Evolutionary conservation across 2,329 filamentous ascomycete species (phyloP).

Genomic region (Pestalotiopsis sp.): DNA sequence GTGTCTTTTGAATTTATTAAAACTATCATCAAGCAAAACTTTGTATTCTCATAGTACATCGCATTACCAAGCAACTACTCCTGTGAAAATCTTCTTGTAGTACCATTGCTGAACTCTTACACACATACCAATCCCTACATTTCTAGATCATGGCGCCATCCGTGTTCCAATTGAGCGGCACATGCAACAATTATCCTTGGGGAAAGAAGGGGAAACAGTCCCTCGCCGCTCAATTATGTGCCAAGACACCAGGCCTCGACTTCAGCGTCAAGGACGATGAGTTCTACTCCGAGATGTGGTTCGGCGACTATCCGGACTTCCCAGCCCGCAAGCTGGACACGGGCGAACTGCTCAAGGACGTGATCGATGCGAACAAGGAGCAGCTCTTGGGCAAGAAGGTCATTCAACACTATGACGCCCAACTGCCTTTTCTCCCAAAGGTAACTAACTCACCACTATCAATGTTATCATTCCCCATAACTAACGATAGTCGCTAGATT

Average conservation of each 20-base stretch:
- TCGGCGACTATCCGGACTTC: constrained; percentile 74
- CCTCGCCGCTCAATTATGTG: constrained; percentile 65
- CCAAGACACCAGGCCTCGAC: constrained; percentile 63
- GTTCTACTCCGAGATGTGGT: constrained; percentile 71
- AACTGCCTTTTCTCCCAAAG: constrained; percentile 75
- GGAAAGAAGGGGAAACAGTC: constrained; percentile 69
- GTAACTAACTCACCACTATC: background rate
- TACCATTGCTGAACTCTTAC: too few species aligned
- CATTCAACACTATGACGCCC: constrained; percentile 61
- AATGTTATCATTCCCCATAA: too few species aligned
- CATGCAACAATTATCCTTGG: constrained; percentile 68
- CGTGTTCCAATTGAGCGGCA: constrained; percentile 49
- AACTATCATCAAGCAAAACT: background rate
- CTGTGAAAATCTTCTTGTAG: too few species aligned
- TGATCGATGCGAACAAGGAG: constrained; percentile 63
- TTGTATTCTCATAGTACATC: too few species aligned
- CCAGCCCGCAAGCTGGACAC: constrained; percentile 66
- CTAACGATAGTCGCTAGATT: constrained; percentile 53
- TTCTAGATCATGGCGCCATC: constrained; percentile 23
- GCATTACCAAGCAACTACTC: too few species aligned
- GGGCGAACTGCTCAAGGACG: constrained; percentile 65
- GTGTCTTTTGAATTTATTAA: background rate
- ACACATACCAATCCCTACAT: too few species aligned
- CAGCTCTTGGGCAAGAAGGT: constrained; percentile 66
- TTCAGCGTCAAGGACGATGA: constrained; percentile 68